Conservation (phyloP, 2,329 filamentous ascomycete genomes). For the Fusarium keratoplasticum region DNA sequence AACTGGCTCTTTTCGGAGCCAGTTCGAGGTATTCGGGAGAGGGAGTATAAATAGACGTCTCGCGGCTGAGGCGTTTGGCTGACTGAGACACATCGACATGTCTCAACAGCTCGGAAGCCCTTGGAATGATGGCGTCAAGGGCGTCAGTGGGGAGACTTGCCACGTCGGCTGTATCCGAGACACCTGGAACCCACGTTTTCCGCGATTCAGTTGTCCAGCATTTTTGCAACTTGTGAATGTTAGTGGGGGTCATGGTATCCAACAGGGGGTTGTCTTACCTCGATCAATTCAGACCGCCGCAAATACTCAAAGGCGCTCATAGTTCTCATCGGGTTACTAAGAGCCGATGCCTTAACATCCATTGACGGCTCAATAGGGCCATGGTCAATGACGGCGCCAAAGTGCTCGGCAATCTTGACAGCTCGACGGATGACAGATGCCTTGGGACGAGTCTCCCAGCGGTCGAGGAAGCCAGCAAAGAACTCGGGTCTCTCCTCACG, state of each 20-base stretch:
- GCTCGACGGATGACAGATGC: slow-evolving; percentile 27
- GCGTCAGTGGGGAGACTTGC: neutral
- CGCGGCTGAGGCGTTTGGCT: neutral
- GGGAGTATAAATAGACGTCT: neutral
- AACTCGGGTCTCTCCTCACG: slow-evolving; percentile 28
- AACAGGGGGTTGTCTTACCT: slow-evolving; percentile 6
- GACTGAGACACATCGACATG: neutral
- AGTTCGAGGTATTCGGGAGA: slow-evolving; percentile 16
- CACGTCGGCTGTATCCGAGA: neutral
- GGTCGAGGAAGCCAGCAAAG: slow-evolving; percentile 31
- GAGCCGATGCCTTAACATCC: neutral
- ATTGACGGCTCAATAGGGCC: slow-evolving; percentile 12
- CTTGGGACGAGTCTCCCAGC: slow-evolving; percentile 18
- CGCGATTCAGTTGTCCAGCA: slow-evolving; percentile 15
- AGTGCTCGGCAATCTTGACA: slow-evolving; percentile 33
- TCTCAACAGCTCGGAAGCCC: slow-evolving; percentile 15
- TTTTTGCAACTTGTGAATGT: slow-evolving; percentile 21
- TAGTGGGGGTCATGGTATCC: neutral
- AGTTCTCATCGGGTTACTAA: slow-evolving; percentile 14
- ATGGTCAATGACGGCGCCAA: slow-evolving; percentile 35
- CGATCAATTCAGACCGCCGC: slow-evolving; percentile 20
- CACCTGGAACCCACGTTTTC: neutral
- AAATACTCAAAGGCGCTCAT: slow-evolving; percentile 33
- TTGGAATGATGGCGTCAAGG: neutral
- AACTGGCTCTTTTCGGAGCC: slow-evolving; percentile 6